Evolutionary conservation across 106 monocot genomes (phyloP).

Genomic region (Alisma plantagoaquatica): DNA sequence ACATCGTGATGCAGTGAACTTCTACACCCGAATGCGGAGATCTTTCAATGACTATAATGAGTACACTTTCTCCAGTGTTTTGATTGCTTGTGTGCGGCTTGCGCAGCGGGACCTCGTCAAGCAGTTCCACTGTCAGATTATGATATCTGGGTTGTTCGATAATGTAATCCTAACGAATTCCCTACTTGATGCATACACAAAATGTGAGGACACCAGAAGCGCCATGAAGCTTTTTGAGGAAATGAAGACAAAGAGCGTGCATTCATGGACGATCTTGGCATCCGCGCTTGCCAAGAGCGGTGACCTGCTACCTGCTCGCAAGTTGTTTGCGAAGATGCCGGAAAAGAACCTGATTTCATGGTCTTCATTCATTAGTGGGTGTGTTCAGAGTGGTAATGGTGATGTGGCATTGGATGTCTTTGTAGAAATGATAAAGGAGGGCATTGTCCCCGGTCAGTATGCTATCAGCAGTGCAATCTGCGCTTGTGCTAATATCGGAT

Average conservation of each 20-base stretch:
- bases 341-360: slow-evolving; percentile 57
- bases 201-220: slow-evolving; percentile 29
- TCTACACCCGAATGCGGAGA: slow-evolving; percentile 37
- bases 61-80: slow-evolving; percentile 50
- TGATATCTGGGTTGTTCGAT: slow-evolving; percentile 35
- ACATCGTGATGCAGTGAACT: slow-evolving; percentile 19
- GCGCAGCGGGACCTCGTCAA: slow-evolving; percentile 17
- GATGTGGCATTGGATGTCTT: slow-evolving; percentile 54
- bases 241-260: slow-evolving; percentile 38
- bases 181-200: slow-evolving; percentile 54
- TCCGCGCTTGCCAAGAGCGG: slow-evolving; percentile 47
- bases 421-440: slow-evolving; percentile 28
- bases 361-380: slow-evolving; percentile 61
- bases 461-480: slow-evolving; percentile 49
- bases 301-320: slow-evolving; percentile 31
- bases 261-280: slow-evolving; percentile 57
- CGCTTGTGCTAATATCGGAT: slow-evolving; percentile 51
- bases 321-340: slow-evolving; percentile 62
- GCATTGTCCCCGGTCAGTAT: slow-evolving; percentile 53
- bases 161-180: slow-evolving; percentile 47
- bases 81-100: slow-evolving; percentile 37
- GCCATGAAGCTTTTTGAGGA: slow-evolving; percentile 57
- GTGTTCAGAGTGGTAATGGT: slow-evolving; percentile 26
- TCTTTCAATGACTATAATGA: slow-evolving; percentile 16
- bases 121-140: slow-evolving; percentile 57